Evolutionary conservation across 805 yeast genomes (phyloP).

Genomic region (Metschnikowia lachancei): DNA sequence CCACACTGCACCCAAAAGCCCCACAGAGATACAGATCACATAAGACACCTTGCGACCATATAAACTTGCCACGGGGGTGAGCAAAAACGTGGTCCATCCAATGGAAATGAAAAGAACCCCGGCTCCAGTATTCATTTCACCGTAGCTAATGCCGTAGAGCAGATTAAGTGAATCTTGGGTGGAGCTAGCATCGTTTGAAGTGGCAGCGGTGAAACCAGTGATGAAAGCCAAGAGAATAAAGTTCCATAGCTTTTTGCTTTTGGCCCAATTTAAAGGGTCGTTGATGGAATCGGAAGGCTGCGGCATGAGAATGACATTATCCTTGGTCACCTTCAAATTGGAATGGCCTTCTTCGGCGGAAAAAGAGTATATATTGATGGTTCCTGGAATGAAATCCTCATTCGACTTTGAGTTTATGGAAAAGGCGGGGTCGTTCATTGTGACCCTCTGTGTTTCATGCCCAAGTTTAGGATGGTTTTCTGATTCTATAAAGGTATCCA

Average conservation of each 20-base stretch:
- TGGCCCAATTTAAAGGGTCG: conserved; percentile 48
- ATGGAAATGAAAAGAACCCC: conserved; percentile 72
- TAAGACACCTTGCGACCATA: conserved; percentile 69
- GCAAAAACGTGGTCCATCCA: conserved; percentile 59
- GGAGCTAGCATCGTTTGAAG: conserved; percentile 72
- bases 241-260: conserved; percentile 35
- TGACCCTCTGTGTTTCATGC: too few species aligned
- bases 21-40: conserved; percentile 56
- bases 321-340: conserved; percentile 20
- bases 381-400: conserved; percentile 21
- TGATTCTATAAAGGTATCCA: too few species aligned
- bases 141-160: conserved; percentile 61
- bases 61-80: conserved; percentile 66
- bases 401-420: conserved; percentile 16
- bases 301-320: conserved; percentile 42
- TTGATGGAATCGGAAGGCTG: conserved; percentile 51
- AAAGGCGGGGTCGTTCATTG: conserved; percentile 6
- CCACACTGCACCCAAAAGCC: conserved; percentile 69
- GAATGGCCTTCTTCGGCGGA: conserved; percentile 15
- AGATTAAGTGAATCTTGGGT: conserved; percentile 65
- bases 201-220: conserved; percentile 69
- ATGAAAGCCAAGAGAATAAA: conserved; percentile 47
- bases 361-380: conserved; percentile 18
- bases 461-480: too few species aligned
- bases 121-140: conserved; percentile 74